Evolutionary conservation across 169 alveolate genomes (phyloP).

Genomic region (Pseudocohnilembus persalinus): DNA sequence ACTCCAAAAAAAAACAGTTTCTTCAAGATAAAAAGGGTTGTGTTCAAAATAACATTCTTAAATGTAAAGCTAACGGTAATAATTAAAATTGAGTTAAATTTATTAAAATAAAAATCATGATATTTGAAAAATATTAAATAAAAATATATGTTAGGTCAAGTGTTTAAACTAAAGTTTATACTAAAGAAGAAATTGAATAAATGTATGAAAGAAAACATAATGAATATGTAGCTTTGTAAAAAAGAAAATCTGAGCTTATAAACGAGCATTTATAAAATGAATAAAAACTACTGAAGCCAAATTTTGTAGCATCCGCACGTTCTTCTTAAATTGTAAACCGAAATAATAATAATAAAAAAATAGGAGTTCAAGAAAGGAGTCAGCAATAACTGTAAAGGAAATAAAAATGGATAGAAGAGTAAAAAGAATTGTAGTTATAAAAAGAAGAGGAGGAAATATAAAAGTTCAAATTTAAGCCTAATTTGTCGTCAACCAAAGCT

Average conservation of each 20-base stretch:
- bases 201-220: background rate
- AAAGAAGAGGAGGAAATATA: background rate
- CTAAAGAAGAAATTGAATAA: background rate
- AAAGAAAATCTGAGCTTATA: background rate
- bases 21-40: background rate
- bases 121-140: no score
- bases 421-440: background rate
- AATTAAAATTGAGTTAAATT: background rate
- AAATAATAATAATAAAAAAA: no score
- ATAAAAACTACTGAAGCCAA: background rate
- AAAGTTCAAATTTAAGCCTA: background rate
- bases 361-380: background rate
- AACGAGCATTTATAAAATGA: background rate
- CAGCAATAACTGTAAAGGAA: background rate
- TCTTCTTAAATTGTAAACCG: background rate
- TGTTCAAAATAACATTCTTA: no score
- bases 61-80: background rate
- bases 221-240: background rate
- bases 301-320: background rate
- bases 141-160: no score
- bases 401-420: background rate
- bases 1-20: background rate
- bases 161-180: no score
- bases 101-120: background rate
- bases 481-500: background rate